Conservation (phyloP, 78 protist species). For the Bigelowiella natans region DNA sequence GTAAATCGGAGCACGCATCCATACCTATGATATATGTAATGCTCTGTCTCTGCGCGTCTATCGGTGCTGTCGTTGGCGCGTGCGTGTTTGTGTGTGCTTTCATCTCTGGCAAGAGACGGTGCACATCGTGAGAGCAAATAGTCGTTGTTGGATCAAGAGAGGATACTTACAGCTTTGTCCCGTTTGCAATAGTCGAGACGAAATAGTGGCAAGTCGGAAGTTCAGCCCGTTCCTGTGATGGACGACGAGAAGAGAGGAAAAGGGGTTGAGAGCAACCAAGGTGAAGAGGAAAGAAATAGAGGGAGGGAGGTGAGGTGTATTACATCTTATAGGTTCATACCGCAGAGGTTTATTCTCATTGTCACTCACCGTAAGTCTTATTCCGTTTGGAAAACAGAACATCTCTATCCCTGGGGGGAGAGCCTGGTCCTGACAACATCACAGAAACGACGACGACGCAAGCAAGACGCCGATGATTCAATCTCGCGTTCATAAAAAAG, state of each 20-base stretch:
- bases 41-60: not conserved
- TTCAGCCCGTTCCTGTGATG: not conserved
- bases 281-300: not conserved
- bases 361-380: not conserved
- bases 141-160: not conserved
- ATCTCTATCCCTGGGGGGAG: not conserved
- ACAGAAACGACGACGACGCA: not conserved
- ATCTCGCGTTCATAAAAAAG: not conserved
- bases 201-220: not conserved
- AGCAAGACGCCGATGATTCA: not conserved
- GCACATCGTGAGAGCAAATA: too few species aligned
- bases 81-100: not conserved
- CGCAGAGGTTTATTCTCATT: not conserved
- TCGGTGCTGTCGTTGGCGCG: not conserved
- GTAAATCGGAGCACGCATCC: not conserved
- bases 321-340: not conserved
- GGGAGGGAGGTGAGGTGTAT: not conserved
- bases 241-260: not conserved
- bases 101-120: too few species aligned
- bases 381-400: not conserved
- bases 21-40: not conserved
- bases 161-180: not conserved
- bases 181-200: not conserved
- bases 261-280: not conserved
- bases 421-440: not conserved